Evolutionary conservation across 208 protist genomes (phyloP).

Genomic region (Acanthamoeba divionensis): DNA sequence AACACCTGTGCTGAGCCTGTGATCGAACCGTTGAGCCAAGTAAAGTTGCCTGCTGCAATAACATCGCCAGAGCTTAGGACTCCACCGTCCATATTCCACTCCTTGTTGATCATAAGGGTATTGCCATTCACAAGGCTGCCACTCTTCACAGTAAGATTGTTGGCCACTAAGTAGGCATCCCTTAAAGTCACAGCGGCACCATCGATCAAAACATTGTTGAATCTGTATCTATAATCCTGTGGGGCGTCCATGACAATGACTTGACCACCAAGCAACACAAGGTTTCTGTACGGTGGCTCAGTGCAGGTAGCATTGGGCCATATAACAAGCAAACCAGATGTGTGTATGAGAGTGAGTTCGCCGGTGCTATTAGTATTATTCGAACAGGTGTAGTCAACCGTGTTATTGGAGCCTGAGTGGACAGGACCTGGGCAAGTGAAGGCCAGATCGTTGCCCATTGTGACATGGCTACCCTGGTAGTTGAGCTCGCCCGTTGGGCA

Average conservation of each 20-base stretch:
- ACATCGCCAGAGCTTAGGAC: background rate
- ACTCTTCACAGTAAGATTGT: background rate
- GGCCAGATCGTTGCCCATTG: too few relatives aligned
- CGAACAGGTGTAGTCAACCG: background rate
- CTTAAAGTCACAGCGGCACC: background rate
- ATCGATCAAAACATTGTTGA: conserved; percentile 27
- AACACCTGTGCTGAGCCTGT: background rate
- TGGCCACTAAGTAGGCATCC: background rate
- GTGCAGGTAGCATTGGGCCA: conserved; percentile 24
- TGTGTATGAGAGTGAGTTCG: conserved; percentile 5
- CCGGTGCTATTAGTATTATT: background rate
- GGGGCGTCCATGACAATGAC: conserved; percentile 1
- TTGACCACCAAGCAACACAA: background rate
- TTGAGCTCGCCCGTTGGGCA: background rate
- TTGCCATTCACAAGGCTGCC: too few relatives aligned
- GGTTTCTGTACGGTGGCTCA: background rate
- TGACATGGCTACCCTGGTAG: background rate
- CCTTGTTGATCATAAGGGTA: too few relatives aligned
- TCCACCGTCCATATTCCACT: background rate
- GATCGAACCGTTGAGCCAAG: background rate
- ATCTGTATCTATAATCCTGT: conserved; percentile 11
- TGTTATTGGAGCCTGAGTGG: too few relatives aligned
- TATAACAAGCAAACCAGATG: background rate
- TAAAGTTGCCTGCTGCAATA: background rate
- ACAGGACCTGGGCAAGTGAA: background rate